phyloP scores from a whole-genome alignment of 306 rosid genomes.

The Glycine tomentella region DNA sequence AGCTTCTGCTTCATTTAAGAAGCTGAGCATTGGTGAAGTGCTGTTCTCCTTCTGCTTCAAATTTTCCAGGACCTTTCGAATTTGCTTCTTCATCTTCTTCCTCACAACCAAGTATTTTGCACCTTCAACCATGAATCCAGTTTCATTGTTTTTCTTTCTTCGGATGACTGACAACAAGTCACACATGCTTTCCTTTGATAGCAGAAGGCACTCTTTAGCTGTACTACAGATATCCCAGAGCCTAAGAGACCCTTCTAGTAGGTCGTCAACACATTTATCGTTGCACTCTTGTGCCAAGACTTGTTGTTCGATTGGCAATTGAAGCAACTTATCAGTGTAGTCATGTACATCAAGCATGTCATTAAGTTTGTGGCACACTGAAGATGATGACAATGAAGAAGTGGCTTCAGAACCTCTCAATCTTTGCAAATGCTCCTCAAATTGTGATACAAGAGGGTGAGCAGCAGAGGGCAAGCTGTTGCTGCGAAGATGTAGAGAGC shows the following conservation, averaged over 20 bases:
- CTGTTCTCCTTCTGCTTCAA: constrained; percentile 37
- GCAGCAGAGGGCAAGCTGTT: constrained; percentile 49
- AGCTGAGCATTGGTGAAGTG: constrained; percentile 2
- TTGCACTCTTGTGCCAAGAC: constrained; percentile 41
- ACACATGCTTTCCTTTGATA: constrained; percentile 45
- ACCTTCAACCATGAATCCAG: constrained; percentile 22
- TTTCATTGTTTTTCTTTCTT: constrained; percentile 37
- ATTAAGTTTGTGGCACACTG: constrained; percentile 36
- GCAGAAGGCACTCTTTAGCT: constrained; percentile 40
- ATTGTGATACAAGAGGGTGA: constrained; percentile 48
- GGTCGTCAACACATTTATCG: constrained; percentile 26
- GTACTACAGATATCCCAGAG: constrained; percentile 42
- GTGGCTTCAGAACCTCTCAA: constrained; percentile 48
- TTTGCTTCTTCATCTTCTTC: constrained; percentile 40
- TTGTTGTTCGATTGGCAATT: constrained; percentile 39
- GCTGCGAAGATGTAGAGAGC: constrained; percentile 45
- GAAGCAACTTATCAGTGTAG: constrained; percentile 44
- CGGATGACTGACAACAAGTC: constrained; percentile 46
- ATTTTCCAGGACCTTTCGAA: constrained; percentile 38
- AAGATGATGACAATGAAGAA: constrained; percentile 43
- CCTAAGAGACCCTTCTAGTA: constrained; percentile 46
- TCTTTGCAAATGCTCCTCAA: constrained; percentile 41
- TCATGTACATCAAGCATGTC: constrained; percentile 51
- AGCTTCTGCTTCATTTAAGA: constrained; percentile 45
- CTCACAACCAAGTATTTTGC: constrained; percentile 39